Conservation (phyloP, 352 stramenopile species). For the Pythium rhizo-oryzae region DNA sequence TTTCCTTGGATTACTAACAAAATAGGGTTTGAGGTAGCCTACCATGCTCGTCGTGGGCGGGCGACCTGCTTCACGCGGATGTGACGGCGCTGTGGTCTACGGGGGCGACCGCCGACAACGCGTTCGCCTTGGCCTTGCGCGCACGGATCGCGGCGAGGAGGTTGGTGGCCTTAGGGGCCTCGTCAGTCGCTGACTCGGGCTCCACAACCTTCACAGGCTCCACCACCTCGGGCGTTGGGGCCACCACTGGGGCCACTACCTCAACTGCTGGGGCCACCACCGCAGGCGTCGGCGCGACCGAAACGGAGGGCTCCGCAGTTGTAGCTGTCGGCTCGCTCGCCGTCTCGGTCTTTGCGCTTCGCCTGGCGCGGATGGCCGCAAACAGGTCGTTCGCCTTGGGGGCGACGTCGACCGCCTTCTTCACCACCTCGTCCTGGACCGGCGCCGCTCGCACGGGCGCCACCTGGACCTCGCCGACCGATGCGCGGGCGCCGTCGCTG, state of each 20-base stretch:
- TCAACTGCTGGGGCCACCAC: no score
- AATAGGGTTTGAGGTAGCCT: neutral
- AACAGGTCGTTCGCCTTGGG: conserved; percentile 18
- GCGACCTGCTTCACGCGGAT: neutral
- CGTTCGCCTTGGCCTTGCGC: conserved; percentile 27
- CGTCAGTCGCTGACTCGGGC: neutral
- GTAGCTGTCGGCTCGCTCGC: neutral
- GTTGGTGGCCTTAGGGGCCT: conserved; percentile 24
- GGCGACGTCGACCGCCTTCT: conserved; percentile 3
- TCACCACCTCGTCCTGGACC: neutral
- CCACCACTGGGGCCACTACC: no score
- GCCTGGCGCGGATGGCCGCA: conserved; percentile 17
- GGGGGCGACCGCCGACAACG: neutral
- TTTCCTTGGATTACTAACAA: conserved; percentile 3
- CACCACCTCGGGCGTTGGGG: neutral
- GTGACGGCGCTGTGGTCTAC: neutral
- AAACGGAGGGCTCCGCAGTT: neutral
- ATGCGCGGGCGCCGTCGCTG: neutral
- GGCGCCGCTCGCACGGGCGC: neutral
- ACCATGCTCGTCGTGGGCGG: no score
- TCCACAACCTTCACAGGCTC: neutral
- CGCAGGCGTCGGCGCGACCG: neutral
- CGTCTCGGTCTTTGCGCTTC: neutral
- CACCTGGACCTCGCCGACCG: neutral
- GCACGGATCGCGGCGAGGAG: conserved; percentile 73